phyloP scores from a whole-genome alignment of 1,139 yeast genomes.

The Blastobotrys raffinosifermentans region DNA sequence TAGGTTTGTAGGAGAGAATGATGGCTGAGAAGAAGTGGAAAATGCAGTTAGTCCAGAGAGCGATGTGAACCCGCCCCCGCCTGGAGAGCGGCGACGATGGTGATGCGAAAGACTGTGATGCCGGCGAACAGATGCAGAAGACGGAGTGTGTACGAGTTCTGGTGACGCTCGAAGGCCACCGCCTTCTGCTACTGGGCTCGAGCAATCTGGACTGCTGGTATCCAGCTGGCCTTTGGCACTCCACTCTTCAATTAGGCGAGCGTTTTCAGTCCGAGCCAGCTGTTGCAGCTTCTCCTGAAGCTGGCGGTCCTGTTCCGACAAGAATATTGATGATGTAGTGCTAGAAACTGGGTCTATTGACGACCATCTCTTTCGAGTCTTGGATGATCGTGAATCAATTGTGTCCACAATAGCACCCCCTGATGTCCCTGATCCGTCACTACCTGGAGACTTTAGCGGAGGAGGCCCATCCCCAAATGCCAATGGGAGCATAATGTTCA shows the following conservation, averaged over 20 bases:
- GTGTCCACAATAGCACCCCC: neutral
- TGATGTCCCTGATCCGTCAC: neutral
- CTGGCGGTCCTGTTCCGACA: conserved; percentile 23
- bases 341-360: neutral
- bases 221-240: too few relatives aligned
- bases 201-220: too few relatives aligned
- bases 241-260: conserved; percentile 16
- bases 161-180: too few relatives aligned
- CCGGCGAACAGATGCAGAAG: too few relatives aligned
- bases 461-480: conserved; percentile 2
- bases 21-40: too few relatives aligned
- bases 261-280: conserved; percentile 32
- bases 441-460: conserved; percentile 7
- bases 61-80: too few relatives aligned
- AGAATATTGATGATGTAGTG: neutral
- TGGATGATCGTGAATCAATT: conserved; percentile 4
- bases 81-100: too few relatives aligned
- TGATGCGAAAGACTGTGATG: too few relatives aligned
- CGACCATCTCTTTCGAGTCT: conserved; percentile 5
- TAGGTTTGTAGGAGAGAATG: too few relatives aligned
- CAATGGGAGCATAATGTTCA: conserved; percentile 15
- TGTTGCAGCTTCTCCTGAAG: conserved; percentile 29
- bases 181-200: too few relatives aligned
- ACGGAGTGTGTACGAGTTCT: too few relatives aligned
- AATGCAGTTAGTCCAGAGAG: too few relatives aligned